phyloP scores from a whole-genome alignment of 441 rosid species.

The Euphorbia schlechtendalii region DNA sequence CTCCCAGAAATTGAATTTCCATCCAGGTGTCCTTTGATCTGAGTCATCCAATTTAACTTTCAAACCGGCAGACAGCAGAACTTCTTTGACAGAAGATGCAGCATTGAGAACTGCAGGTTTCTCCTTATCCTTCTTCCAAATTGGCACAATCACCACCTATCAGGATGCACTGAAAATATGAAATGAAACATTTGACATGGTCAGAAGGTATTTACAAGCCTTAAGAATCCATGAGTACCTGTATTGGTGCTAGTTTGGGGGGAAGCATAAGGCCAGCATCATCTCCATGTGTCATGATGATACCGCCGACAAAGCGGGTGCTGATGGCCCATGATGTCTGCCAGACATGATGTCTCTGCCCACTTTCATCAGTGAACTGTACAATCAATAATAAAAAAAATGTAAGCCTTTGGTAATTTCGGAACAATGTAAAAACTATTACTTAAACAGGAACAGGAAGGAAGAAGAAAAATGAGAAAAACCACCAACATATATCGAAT shows the following conservation, averaged over 20 bases:
- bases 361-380: slow-evolving; percentile 85
- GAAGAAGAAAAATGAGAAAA: neutral
- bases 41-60: slow-evolving; percentile 82
- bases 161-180: slow-evolving; percentile 16
- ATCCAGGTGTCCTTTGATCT: slow-evolving; percentile 76
- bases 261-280: slow-evolving; percentile 92
- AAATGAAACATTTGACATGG: neutral
- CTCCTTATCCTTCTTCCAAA: slow-evolving; percentile 79
- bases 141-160: slow-evolving; percentile 79
- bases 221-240: slow-evolving; percentile 33
- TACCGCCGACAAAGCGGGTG: slow-evolving; percentile 88
- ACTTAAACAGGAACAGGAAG: neutral
- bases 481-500: neutral
- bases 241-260: slow-evolving; percentile 80
- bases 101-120: slow-evolving; percentile 64
- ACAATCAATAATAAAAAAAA: slow-evolving; percentile 17
- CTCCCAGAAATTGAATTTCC: slow-evolving; percentile 98
- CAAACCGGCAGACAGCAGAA: slow-evolving; percentile 51
- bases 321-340: slow-evolving; percentile 98
- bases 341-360: slow-evolving; percentile 87
- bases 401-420: neutral
- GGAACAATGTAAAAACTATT: neutral
- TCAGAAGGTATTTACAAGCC: neutral
- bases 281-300: slow-evolving; percentile 98
- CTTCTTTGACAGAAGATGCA: slow-evolving; percentile 56